phyloP scores from a whole-genome alignment of 495 filamentous ascomycete species.

The Neurospora africana region DNA sequence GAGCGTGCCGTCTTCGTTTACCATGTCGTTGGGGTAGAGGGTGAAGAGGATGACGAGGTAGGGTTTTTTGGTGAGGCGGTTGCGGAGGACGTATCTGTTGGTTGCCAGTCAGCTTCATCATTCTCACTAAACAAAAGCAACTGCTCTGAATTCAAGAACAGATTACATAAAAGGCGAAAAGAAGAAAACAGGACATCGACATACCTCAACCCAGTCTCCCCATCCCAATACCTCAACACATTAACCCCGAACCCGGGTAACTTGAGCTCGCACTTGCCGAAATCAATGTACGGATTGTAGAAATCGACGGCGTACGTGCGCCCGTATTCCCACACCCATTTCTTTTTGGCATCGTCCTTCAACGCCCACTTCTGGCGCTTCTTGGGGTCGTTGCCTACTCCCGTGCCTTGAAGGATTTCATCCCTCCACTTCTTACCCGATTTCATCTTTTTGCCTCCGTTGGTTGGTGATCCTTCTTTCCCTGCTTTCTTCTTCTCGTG shows the following conservation, averaged over 20 bases:
- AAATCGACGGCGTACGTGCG: slow-evolving; percentile 67
- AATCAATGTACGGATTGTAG: slow-evolving; percentile 85
- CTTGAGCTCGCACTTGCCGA: slow-evolving; percentile 64
- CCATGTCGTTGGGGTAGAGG: slow-evolving; percentile 52
- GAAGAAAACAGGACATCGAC: slow-evolving; percentile 7
- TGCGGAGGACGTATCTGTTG: slow-evolving; percentile 80
- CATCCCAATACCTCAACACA: slow-evolving; percentile 73
- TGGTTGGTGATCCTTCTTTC: no score
- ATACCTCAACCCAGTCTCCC: slow-evolving; percentile 43
- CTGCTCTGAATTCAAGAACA: no score
- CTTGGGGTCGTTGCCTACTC: slow-evolving; percentile 22
- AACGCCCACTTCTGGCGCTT: slow-evolving; percentile 57
- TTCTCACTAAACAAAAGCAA: no score
- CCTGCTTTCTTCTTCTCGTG: background rate
- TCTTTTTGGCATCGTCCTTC: slow-evolving; percentile 36
- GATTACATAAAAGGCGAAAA: no score
- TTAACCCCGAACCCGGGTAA: slow-evolving; percentile 70
- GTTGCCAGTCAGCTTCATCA: no score
- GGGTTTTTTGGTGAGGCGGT: slow-evolving; percentile 54
- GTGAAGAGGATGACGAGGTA: slow-evolving; percentile 75
- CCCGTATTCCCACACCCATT: slow-evolving; percentile 39
- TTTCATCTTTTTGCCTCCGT: background rate
- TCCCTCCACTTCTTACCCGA: background rate
- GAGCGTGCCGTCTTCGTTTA: slow-evolving; percentile 47
- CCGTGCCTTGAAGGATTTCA: fast-evolving